Evolutionary conservation across 805 yeast genomes (phyloP).

Genomic region (Hanseniaspora valbyensis): DNA sequence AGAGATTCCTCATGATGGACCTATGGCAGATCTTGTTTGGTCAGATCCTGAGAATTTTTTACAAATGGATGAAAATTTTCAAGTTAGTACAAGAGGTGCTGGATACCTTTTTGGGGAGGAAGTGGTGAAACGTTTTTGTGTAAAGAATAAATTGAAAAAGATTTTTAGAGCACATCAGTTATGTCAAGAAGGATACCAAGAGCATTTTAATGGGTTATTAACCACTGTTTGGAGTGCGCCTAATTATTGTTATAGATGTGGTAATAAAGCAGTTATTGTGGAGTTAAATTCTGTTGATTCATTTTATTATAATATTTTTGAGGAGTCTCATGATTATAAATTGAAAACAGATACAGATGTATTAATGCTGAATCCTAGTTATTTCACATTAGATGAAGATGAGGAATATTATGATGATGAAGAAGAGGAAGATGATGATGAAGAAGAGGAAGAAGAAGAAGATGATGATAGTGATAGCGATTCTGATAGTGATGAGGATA

Average conservation of each 20-base stretch:
- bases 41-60: slow-evolving; percentile 76
- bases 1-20: slow-evolving; percentile 98
- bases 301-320: slow-evolving; percentile 79
- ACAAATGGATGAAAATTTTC: slow-evolving; percentile 43
- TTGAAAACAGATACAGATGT: slow-evolving; percentile 20
- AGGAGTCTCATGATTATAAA: slow-evolving; percentile 90
- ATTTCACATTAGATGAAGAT: slow-evolving; percentile 12
- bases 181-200: slow-evolving; percentile 92
- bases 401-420: slow-evolving; percentile 8
- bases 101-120: slow-evolving; percentile 92
- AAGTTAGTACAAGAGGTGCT: slow-evolving; percentile 90
- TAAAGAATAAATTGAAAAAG: slow-evolving; percentile 65
- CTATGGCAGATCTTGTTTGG: slow-evolving; percentile 99
- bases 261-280: slow-evolving; percentile 92
- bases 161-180: slow-evolving; percentile 90
- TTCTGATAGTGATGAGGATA: slow-evolving; percentile 15
- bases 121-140: slow-evolving; percentile 76
- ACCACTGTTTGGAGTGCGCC: slow-evolving; percentile 99
- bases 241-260: slow-evolving; percentile 92
- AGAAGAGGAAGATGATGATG: slow-evolving; percentile 8
- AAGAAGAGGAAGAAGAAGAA: slow-evolving; percentile 9
- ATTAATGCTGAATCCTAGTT: slow-evolving; percentile 15
- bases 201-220: slow-evolving; percentile 79
- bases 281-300: slow-evolving; percentile 66
- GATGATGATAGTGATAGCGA: slow-evolving; percentile 2